Base-by-base conservation (phyloP, 768 basidiomycete species). In the Infundibulicybe gibba region DNA sequence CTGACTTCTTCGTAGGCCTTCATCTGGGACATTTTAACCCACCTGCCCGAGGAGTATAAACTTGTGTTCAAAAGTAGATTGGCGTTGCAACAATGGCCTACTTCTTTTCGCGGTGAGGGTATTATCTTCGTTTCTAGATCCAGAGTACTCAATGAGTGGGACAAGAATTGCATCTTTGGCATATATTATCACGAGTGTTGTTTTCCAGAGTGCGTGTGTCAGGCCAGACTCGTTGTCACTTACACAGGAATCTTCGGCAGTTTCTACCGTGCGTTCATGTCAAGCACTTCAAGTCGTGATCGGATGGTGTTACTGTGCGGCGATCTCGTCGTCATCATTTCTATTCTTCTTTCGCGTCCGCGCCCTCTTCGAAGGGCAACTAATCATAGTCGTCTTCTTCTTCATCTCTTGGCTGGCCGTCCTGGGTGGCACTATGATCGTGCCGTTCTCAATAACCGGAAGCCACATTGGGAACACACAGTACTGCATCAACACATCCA, bases 321-420 rank as follows among this genome's bases (percentile, higher is more conserved):
- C 60, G 0, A 52, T 59, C 13, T 51, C 58, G 1, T 56, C 55
- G 1, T 60, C 61, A 0, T 53, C 62, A 1, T 53, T 65, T 12
- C 57, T 69, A 4, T 64, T 69, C 47, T 62, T 68, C 44, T 55
- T 64, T 37, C 58, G 65, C 10, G 63, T 64, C 2, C 58, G 58
- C 15, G 63, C 68, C 5, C 50, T 71, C 19, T 72, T 63, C 51
- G 43, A 52, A 6, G 39, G 51, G 1, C 52, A 61, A 8, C 58
- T 47, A 33, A 20, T 47, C 12, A 41, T 66, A 21, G 52, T 54
- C 2, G 40, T 42, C 3, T 21, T 61, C n/a, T 67, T 69, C 41
- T 56, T 54, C 34, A 4, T 57, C 16, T 49, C 68, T 1, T 65
- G 67, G 57, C 48, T 70, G 8, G 46, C 43, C 0, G 61, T 60